Evolutionary conservation across 257 asterid genomes (phyloP).

Genomic region (Solanum dulcamara): DNA sequence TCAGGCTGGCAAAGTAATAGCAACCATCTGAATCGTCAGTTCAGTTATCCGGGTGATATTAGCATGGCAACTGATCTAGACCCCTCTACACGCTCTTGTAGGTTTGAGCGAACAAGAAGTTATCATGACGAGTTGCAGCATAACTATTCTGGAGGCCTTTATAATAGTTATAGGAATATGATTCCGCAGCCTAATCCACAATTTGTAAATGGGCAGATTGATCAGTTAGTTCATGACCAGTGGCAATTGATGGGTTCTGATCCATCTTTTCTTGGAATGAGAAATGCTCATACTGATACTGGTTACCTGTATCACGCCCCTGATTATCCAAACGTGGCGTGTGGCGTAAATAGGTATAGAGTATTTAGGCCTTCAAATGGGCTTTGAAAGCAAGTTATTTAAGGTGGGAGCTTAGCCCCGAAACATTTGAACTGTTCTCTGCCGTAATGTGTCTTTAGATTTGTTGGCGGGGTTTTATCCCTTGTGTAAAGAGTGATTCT

Average conservation of each 20-base stretch:
- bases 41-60: neutral
- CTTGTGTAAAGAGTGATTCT: constrained; percentile 29
- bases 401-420: neutral
- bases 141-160: constrained; percentile 27
- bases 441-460: constrained; percentile 9
- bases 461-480: neutral
- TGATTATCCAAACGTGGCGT: constrained; percentile 39
- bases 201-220: constrained; percentile 45
- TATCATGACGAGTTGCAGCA: constrained; percentile 28
- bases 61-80: neutral
- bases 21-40: neutral
- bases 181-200: constrained; percentile 30
- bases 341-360: constrained; percentile 49
- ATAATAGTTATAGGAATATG: constrained; percentile 40
- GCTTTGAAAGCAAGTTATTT: constrained; percentile 17
- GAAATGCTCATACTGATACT: constrained; percentile 33
- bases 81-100: neutral
- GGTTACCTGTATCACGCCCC: constrained; percentile 36
- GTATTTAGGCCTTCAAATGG: constrained; percentile 71
- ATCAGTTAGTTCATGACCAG: constrained; percentile 38
- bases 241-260: constrained; percentile 65
- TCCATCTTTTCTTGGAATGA: constrained; percentile 20
- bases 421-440: constrained; percentile 7
- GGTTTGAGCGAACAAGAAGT: neutral
- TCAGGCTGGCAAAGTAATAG: neutral